Percentiles rank a stretch among this genome's conserved stretches.
Evolutionary conservation across 352 stramenopile species (phyloP).

Genomic region (Pythium insidiosum): DNA sequence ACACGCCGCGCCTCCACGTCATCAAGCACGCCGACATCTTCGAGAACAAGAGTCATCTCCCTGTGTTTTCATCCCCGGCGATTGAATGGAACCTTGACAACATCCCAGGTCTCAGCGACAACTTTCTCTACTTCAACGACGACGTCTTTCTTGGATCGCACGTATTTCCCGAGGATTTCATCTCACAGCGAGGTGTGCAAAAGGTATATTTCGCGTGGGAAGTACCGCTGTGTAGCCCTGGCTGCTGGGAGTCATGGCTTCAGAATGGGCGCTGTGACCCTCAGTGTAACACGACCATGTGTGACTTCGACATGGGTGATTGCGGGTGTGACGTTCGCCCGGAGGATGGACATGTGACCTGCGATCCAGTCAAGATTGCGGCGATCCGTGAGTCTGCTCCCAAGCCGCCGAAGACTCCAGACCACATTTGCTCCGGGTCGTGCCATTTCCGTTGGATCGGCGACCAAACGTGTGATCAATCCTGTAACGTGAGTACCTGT

Average conservation of each 20-base stretch:
- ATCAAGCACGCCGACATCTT: constrained; percentile 91
- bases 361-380: constrained; percentile 52
- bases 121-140: constrained; percentile 97
- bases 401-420: constrained; percentile 28
- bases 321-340: constrained; percentile 75
- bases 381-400: constrained; percentile 43
- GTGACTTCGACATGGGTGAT: constrained; percentile 91
- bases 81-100: constrained; percentile 93
- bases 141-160: constrained; percentile 91
- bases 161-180: constrained; percentile 90
- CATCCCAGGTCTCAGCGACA: constrained; percentile 87
- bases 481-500: constrained; percentile 78
- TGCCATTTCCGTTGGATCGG: constrained; percentile 81
- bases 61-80: constrained; percentile 91
- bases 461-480: constrained; percentile 65
- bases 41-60: constrained; percentile 77
- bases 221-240: constrained; percentile 78
- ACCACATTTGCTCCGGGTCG: constrained; percentile 59
- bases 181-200: constrained; percentile 77
- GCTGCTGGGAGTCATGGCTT: constrained; percentile 71
- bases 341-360: constrained; percentile 34
- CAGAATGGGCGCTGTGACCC: constrained; percentile 85
- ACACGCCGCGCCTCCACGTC: constrained; percentile 70
- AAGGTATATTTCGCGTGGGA: constrained; percentile 93
- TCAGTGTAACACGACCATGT: constrained; percentile 84